These are phyloP conservation scores for Acanthamoeba healyi DNA, from an alignment of 208 protist genomes.

Conservation along the genomic window DNA sequence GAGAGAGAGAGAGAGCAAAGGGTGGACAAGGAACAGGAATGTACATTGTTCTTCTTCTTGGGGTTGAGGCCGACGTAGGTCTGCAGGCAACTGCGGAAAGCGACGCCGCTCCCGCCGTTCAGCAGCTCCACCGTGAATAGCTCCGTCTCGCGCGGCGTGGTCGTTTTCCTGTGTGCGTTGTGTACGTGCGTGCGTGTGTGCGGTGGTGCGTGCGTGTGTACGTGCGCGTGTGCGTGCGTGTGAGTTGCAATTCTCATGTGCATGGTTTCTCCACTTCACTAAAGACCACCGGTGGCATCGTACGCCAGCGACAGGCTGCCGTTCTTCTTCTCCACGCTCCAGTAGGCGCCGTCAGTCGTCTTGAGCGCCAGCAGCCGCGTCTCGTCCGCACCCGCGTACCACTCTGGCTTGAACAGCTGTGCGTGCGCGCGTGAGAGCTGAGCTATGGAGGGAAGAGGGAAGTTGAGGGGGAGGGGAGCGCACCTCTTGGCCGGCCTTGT, in stretches of 20 bases:
- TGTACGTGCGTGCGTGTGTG: not conserved
- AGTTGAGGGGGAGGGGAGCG: not conserved
- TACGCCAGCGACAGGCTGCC: conserved; percentile 43
- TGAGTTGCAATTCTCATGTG: no score
- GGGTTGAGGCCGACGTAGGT: conserved; percentile 60
- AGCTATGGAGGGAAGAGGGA: not conserved
- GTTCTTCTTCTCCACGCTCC: conserved; percentile 60
- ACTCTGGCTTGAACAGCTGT: conserved; percentile 41
- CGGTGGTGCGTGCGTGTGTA: not conserved
- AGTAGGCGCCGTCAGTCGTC: conserved; percentile 16
- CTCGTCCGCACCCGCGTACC: not conserved
- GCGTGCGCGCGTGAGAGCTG: no score
- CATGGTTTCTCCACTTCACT: not conserved
- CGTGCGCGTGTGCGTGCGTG: not conserved
- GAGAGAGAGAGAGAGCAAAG: not conserved
- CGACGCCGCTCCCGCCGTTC: conserved; percentile 11
- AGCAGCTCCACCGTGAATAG: conserved; percentile 51
- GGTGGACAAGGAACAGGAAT: not conserved
- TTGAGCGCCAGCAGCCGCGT: not conserved
- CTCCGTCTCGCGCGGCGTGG: conserved; percentile 54
- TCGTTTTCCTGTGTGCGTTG: not conserved
- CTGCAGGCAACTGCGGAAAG: conserved; percentile 1
- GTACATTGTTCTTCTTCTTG: conserved; percentile 17
- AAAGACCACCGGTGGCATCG: not conserved
- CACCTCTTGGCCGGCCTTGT: conserved; percentile 42